Conservation (phyloP, 345 rosid species). For the Sapria himalayana region DNA sequence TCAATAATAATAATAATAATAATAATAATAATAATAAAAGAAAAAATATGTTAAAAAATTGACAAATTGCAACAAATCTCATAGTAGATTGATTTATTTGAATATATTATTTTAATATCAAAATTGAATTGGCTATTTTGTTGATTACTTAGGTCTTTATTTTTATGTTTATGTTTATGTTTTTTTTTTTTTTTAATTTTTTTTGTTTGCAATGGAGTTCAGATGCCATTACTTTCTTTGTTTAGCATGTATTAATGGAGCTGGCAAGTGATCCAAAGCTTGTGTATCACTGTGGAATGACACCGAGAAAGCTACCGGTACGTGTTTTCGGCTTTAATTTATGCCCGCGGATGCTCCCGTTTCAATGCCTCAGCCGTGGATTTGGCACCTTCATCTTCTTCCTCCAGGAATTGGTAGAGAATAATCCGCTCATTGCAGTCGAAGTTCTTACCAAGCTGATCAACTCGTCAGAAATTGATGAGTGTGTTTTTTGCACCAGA, state of each 20-base stretch:
- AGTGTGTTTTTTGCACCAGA: conserved; percentile 40
- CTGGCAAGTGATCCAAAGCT: conserved; percentile 72
- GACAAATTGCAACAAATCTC: too few species aligned
- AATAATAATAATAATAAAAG: too few species aligned
- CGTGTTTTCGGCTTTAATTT: conserved; percentile 7
- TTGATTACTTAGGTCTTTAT: too few species aligned
- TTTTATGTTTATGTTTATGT: too few species aligned
- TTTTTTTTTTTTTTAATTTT: too few species aligned
- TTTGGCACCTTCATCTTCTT: conserved; percentile 7
- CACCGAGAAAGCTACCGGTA: conserved; percentile 85
- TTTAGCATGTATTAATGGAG: conserved; percentile 56
- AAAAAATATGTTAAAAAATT: too few species aligned
- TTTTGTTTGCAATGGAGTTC: too few species aligned
- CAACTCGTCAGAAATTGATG: conserved; percentile 63
- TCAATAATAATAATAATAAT: too few species aligned
- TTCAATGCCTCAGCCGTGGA: conserved; percentile 6
- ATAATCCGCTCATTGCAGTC: conserved; percentile 83
- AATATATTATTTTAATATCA: too few species aligned
- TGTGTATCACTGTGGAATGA: conserved; percentile 79
- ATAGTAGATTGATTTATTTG: too few species aligned
- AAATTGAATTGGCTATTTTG: too few species aligned
- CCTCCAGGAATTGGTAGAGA: conserved; percentile 80
- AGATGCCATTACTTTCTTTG: conserved; percentile 9
- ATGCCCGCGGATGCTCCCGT: conserved; percentile 8
- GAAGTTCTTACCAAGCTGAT: conserved; percentile 81